Conservation (phyloP, 345 rosid species). For the Ceriops tagal region DNA sequence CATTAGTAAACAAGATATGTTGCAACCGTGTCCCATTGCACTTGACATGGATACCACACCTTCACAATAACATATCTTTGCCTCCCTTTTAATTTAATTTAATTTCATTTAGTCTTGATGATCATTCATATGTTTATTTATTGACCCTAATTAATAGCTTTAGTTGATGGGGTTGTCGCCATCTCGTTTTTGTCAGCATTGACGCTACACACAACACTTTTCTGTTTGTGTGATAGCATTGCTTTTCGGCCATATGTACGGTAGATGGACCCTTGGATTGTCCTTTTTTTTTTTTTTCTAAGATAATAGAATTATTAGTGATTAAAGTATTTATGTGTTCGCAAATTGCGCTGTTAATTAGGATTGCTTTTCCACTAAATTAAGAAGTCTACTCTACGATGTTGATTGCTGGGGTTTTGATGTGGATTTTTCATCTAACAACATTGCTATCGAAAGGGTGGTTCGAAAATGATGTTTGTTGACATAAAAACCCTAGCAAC, state of each 20-base stretch:
- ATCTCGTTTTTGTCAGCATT: conserved; percentile 30
- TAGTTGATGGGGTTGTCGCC: conserved; percentile 10
- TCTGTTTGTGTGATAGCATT: neutral
- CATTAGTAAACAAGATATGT: conserved; percentile 7
- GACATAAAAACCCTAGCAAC: conserved; percentile 41
- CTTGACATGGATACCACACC: conserved; percentile 6
- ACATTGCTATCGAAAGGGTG: conserved; percentile 42
- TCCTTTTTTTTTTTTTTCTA: neutral
- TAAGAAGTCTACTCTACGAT: conserved; percentile 23
- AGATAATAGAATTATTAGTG: no score
- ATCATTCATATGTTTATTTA: neutral
- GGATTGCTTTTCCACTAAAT: conserved; percentile 6
- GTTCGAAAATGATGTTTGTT: conserved; percentile 45
- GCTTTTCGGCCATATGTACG: conserved; percentile 7
- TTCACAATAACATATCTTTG: no score
- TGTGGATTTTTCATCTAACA: conserved; percentile 35
- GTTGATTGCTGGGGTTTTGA: conserved; percentile 33
- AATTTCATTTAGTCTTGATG: neutral
- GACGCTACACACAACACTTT: neutral
- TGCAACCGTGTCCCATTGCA: neutral
- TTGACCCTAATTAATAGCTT: conserved; percentile 4
- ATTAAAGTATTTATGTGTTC: neutral
- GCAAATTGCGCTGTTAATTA: neutral
- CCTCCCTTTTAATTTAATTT: neutral
- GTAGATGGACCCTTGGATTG: neutral